A percentile compares a stretch with the other conserved stretches of the same genome.
Conservation (phyloP, 139 green algal genomes). For the Tetradesmus lagerheimii region DNA sequence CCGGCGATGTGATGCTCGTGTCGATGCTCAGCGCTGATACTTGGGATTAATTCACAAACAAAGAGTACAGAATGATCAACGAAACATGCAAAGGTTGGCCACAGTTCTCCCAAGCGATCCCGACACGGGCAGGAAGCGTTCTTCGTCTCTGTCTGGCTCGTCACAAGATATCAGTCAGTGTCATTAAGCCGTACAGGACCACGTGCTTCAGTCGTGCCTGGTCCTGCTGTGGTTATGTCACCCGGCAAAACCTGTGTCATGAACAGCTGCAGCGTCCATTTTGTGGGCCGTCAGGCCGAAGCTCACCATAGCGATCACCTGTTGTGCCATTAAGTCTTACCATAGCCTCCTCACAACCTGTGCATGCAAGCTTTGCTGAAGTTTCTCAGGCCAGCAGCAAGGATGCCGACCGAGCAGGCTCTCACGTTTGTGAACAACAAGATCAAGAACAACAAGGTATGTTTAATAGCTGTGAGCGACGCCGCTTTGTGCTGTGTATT, state of each 20-base stretch:
- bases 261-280: background rate
- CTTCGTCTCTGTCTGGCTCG: background rate
- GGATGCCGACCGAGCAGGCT: constrained; percentile 5
- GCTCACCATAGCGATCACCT: background rate
- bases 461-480: background rate
- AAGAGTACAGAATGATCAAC: background rate
- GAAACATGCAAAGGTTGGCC: background rate
- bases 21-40: background rate
- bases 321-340: background rate
- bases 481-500: background rate
- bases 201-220: no score
- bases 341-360: background rate
- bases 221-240: background rate
- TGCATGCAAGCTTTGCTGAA: constrained; percentile 33
- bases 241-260: background rate
- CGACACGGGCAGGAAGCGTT: background rate
- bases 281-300: no score
- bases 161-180: background rate
- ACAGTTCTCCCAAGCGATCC: background rate
- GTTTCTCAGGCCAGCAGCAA: constrained; percentile 9
- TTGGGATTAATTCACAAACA: no score
- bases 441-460: constrained; percentile 36
- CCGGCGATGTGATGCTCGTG: background rate
- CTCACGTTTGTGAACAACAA: constrained; percentile 25
- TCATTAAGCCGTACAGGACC: no score